phyloP scores from a whole-genome alignment of 768 basidiomycete genomes.

The Mycena metata region DNA sequence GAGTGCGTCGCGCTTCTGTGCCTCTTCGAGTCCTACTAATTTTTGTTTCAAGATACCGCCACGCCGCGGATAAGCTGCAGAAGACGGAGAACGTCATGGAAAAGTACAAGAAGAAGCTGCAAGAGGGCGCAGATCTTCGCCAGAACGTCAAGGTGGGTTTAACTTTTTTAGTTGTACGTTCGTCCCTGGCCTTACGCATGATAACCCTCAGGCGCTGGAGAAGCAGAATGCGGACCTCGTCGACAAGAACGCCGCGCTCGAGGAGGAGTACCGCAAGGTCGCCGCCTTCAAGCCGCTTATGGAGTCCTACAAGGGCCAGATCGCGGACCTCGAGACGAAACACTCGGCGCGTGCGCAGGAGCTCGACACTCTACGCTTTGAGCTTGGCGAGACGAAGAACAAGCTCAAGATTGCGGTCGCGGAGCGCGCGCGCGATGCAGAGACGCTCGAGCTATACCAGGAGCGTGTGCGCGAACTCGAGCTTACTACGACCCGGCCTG shows the following conservation, averaged over 20 bases:
- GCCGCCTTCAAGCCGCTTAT: conserved; percentile 89
- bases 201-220: conserved; percentile 76
- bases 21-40: conserved; percentile 7
- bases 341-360: conserved; percentile 75
- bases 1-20: conserved; percentile 69
- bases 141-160: conserved; percentile 82
- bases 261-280: conserved; percentile 92
- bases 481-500: conserved; percentile 67
- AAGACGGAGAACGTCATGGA: conserved; percentile 99
- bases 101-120: conserved; percentile 98
- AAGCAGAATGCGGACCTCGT: conserved; percentile 94
- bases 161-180: conserved; percentile 18
- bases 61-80: conserved; percentile 91
- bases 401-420: conserved; percentile 76
- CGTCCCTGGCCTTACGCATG: conserved; percentile 2
- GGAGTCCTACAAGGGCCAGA: conserved; percentile 93
- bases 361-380: conserved; percentile 77
- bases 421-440: conserved; percentile 83
- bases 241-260: conserved; percentile 91
- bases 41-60: conserved; percentile 74
- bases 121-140: conserved; percentile 91
- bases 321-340: conserved; percentile 84
- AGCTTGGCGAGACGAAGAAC: conserved; percentile 81
- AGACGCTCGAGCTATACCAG: conserved; percentile 90
- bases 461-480: conserved; percentile 93